These are phyloP conservation scores for Pseudoscleropodium purum DNA, from an alignment of 225 moss, liverwort and hornwort species.

Conservation along the genomic window DNA sequence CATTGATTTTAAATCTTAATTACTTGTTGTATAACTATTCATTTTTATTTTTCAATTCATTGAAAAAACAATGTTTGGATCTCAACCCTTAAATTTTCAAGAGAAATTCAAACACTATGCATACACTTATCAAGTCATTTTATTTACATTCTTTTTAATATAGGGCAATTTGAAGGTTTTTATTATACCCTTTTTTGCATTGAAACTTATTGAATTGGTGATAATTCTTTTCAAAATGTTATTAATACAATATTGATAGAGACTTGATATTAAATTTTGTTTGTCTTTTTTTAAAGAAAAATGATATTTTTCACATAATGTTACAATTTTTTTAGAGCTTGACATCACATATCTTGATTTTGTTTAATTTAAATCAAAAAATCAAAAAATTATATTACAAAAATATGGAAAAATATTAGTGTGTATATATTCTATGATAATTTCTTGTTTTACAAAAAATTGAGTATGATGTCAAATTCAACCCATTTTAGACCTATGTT, in stretches of 20 bases:
- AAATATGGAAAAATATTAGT: neutral
- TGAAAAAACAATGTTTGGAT: neutral
- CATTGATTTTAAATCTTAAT: neutral
- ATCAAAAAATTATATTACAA: neutral
- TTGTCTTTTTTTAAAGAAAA: no score
- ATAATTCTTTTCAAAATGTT: neutral
- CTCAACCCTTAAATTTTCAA: no score
- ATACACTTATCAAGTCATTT: neutral
- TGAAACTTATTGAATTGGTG: no score
- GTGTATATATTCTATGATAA: neutral
- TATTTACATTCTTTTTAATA: neutral
- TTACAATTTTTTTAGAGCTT: no score
- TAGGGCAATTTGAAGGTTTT: no score
- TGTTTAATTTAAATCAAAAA: no score
- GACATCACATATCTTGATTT: rapidly evolving
- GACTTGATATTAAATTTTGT: no score
- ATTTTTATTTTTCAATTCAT: neutral
- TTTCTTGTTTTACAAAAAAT: neutral
- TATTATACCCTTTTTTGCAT: no score
- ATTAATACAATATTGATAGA: neutral
- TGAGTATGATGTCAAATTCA: neutral
- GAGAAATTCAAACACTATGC: neutral
- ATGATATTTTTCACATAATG: neutral
- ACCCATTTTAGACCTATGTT: conserved; percentile 11
- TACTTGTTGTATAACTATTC: no score